These are phyloP conservation scores for Pseudogymnoascus sp. DNA, from an alignment of 2,329 filamentous ascomycete genomes.

Conservation along the genomic window DNA sequence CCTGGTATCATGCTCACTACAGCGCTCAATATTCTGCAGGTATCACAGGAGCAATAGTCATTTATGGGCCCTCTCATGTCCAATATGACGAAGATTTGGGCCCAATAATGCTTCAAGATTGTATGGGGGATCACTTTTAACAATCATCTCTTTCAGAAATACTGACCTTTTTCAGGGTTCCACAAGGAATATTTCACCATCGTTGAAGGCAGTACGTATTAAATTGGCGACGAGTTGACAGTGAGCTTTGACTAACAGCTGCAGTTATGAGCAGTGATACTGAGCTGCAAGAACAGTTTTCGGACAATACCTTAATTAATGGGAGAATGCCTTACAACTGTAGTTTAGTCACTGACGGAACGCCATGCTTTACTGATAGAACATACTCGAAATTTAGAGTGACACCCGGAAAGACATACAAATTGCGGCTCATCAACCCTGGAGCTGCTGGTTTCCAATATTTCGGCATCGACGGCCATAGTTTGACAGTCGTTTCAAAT, in stretches of 20 bases:
- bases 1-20: slow-evolving; percentile 57
- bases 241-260: slow-evolving; percentile 31
- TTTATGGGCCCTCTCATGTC: slow-evolving; percentile 50
- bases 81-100: slow-evolving; percentile 59
- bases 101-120: background rate
- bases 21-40: slow-evolving; percentile 38
- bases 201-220: slow-evolving; percentile 36
- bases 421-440: slow-evolving; percentile 41
- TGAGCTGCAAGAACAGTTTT: slow-evolving; percentile 1
- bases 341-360: background rate
- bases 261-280: slow-evolving; percentile 20
- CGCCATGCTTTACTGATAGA: background rate
- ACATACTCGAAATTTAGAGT: slow-evolving; percentile 23
- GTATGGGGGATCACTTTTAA: background rate
- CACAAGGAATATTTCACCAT: slow-evolving; percentile 36
- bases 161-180: slow-evolving; percentile 16
- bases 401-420: slow-evolving; percentile 35
- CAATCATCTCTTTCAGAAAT: background rate
- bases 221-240: slow-evolving; percentile 17
- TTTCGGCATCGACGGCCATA: slow-evolving; percentile 40
- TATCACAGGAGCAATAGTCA: slow-evolving; percentile 50
- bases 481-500: slow-evolving; percentile 58
- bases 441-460: slow-evolving; percentile 39
- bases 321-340: slow-evolving; percentile 25
- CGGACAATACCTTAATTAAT: slow-evolving; percentile 22